phyloP scores from a whole-genome alignment of 2,329 filamentous ascomycete species.

The Harringtonia lauricola region DNA sequence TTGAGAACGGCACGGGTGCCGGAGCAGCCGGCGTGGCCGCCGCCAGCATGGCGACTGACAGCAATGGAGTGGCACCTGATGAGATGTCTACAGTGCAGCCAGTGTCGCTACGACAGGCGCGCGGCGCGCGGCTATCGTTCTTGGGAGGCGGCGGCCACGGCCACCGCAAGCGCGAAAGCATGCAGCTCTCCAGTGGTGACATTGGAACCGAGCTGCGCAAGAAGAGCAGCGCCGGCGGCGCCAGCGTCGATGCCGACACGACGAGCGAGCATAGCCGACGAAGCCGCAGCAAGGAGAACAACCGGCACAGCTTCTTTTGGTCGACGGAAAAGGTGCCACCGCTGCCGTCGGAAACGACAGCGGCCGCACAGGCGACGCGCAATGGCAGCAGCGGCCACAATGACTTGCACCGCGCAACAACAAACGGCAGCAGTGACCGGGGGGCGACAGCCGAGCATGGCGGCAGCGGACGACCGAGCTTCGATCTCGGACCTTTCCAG shows the following conservation, averaged over 20 bases:
- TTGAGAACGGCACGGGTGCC: constrained; percentile 17
- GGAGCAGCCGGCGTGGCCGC: not conserved
- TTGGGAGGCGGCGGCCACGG: constrained; percentile 31
- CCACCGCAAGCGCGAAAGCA: constrained; percentile 11
- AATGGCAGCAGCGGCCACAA: not conserved
- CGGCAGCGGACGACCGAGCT: not conserved
- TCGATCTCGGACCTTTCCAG: not conserved
- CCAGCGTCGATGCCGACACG: constrained; percentile 17
- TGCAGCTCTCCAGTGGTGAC: constrained; percentile 8
- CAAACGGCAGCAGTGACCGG: not conserved
- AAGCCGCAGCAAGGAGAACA: constrained; percentile 21
- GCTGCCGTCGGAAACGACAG: no score
- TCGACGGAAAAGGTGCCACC: constrained; percentile 3
- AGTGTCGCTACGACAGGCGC: constrained; percentile 36
- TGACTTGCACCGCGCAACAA: not conserved
- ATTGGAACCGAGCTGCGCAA: constrained; percentile 4
- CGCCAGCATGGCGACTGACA: no score
- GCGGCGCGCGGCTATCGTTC: constrained; percentile 45
- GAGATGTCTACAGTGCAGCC: constrained; percentile 40
- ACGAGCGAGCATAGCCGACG: constrained; percentile 14
- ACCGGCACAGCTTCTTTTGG: constrained; percentile 35
- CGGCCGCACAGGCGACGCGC: constrained; percentile 1
- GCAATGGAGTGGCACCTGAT: constrained; percentile 17
- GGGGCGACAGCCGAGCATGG: no score
- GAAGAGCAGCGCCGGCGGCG: constrained; percentile 10